Conservation (phyloP, 2,329 filamentous ascomycete species). For the Pyricularia sp. region DNA sequence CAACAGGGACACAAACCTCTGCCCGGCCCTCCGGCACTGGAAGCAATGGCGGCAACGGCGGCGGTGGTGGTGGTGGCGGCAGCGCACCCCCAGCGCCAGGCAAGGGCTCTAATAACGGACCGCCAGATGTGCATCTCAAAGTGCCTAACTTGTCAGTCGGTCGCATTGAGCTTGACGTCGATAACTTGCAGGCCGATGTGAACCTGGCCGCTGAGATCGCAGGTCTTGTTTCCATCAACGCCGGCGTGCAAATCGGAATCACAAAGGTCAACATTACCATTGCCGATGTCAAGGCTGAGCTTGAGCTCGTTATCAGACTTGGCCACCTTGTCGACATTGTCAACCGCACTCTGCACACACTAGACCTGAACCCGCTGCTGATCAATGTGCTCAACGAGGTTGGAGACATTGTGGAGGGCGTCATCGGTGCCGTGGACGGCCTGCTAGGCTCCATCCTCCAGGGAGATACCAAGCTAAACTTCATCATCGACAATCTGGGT, state of each 20-base stretch:
- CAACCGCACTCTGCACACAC: constrained; percentile 46
- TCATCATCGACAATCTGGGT: constrained; percentile 51
- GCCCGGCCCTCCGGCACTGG: constrained; percentile 13
- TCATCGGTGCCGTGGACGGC: constrained; percentile 48
- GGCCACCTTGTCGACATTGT: constrained; percentile 53
- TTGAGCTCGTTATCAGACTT: constrained; percentile 50
- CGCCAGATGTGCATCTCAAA: constrained; percentile 48
- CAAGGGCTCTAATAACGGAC: constrained; percentile 16
- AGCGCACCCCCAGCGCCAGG: constrained; percentile 11
- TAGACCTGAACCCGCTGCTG: constrained; percentile 53
- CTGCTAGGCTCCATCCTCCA: constrained; percentile 49
- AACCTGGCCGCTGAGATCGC: constrained; percentile 53
- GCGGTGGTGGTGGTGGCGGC: constrained; percentile 7
- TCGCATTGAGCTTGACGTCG: constrained; percentile 50
- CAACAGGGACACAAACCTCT: constrained; percentile 9
- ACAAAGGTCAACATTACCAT: constrained; percentile 51
- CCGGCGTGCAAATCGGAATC: constrained; percentile 41
- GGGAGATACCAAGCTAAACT: constrained; percentile 42
- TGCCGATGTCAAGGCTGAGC: constrained; percentile 46
- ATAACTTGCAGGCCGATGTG: constrained; percentile 47
- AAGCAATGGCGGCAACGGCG: constrained; percentile 11
- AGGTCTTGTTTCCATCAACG: constrained; percentile 43
- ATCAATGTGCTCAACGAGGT: constrained; percentile 45
- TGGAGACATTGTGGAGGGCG: constrained; percentile 38
- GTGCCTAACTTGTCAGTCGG: constrained; percentile 50